A percentile compares a stretch with the other conserved stretches of the same genome.
Evolutionary conservation across 2,329 filamentous ascomycete genomes (phyloP).

Genomic region (Cadophora sp.): DNA sequence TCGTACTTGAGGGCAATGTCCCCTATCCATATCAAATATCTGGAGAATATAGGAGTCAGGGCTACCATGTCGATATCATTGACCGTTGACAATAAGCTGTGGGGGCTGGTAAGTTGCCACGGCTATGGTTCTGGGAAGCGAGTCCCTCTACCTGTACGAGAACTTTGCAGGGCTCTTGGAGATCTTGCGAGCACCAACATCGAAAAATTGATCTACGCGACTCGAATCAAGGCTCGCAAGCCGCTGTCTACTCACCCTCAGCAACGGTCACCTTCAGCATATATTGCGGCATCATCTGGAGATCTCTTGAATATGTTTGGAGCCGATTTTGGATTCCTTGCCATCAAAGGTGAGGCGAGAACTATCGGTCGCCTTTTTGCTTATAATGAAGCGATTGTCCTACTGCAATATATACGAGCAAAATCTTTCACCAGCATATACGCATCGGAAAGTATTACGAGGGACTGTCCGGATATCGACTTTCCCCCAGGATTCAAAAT

Average conservation of each 20-base stretch:
- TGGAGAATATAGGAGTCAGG: constrained; percentile 84
- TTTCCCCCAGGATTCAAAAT: constrained; percentile 18
- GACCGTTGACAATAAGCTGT: constrained; percentile 81
- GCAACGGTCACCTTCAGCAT: constrained; percentile 33
- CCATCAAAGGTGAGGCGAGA: constrained; percentile 35
- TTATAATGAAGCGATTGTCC: constrained; percentile 35
- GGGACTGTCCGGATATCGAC: constrained; percentile 32
- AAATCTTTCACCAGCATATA: constrained; percentile 27
- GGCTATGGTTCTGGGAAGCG: constrained; percentile 81
- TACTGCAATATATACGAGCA: constrained; percentile 36
- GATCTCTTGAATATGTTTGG: constrained; percentile 36
- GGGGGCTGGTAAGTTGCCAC: constrained; percentile 87
- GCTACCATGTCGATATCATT: constrained; percentile 93
- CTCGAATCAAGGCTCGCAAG: constrained; percentile 31
- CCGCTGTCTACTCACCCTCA: constrained; percentile 25
- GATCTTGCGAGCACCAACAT: constrained; percentile 35
- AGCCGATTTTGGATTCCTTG: constrained; percentile 37
- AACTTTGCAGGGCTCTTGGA: constrained; percentile 83
- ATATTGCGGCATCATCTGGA: constrained; percentile 33
- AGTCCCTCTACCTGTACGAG: constrained; percentile 87
- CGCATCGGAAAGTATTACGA: constrained; percentile 30
- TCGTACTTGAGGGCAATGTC: constrained; percentile 87
- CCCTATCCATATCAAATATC: constrained; percentile 85
- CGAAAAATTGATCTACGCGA: constrained; percentile 33
- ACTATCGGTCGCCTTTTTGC: constrained; percentile 35